phyloP scores from a whole-genome alignment of 768 basidiomycete species.

The Collybia nuda region DNA sequence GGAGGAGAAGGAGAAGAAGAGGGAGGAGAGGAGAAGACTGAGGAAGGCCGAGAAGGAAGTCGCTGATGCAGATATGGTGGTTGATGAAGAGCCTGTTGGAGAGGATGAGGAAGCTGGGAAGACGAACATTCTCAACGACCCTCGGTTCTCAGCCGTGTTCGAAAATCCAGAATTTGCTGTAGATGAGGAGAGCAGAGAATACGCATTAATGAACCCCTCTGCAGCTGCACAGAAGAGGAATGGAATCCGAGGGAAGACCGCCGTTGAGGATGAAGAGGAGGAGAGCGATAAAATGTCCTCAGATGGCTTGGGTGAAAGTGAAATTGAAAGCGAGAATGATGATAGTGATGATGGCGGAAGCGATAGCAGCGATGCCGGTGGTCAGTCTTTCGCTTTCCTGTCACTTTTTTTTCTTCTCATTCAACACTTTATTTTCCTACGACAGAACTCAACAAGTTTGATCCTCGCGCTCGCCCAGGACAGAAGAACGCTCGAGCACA shows the following conservation, averaged over 20 bases:
- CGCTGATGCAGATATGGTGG: constrained; percentile 35
- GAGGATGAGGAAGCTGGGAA: constrained; percentile 30
- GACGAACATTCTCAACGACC: constrained; percentile 71
- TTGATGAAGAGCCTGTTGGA: constrained; percentile 31
- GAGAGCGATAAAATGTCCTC: constrained; percentile 74
- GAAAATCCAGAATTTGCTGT: constrained; percentile 90
- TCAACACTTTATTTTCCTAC: constrained; percentile 4
- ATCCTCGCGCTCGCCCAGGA: constrained; percentile 48
- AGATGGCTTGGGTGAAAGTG: constrained; percentile 46
- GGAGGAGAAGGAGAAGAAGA: constrained; percentile 59
- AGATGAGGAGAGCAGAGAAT: constrained; percentile 87
- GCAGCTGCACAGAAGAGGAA: constrained; percentile 54
- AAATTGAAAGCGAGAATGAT: constrained; percentile 45
- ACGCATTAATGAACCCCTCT: constrained; percentile 90
- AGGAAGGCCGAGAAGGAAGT: constrained; percentile 34
- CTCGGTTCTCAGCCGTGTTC: constrained; percentile 89
- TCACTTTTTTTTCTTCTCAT: background rate
- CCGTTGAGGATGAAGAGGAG: constrained; percentile 87
- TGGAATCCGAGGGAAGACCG: constrained; percentile 57
- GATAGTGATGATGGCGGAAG: constrained; percentile 35
- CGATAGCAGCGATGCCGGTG: constrained; percentile 61
- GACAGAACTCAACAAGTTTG: constrained; percentile 50
- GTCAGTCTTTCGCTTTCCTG: constrained; percentile 27
- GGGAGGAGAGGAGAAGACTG: constrained; percentile 51
- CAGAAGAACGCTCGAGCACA: constrained; percentile 47